Evolutionary conservation across 73 alveolate species (phyloP).

Genomic region (Symbiodinium pilosum): DNA sequence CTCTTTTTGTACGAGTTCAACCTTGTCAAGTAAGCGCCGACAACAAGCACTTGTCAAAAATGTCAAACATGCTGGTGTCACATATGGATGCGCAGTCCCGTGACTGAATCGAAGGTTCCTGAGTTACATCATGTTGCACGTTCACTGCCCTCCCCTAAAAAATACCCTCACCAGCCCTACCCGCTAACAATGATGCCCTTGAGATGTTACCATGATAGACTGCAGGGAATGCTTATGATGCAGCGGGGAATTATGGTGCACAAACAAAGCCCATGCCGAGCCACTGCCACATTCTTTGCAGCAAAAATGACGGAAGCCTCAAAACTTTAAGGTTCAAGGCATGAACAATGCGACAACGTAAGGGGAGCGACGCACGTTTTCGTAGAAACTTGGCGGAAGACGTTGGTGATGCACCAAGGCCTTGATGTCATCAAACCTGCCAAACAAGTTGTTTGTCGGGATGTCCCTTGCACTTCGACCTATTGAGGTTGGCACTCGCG

Average conservation of each 20-base stretch:
- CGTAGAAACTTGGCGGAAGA: neutral
- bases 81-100: slow-evolving; percentile 68
- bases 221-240: too few relatives aligned
- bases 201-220: too few relatives aligned
- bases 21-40: neutral
- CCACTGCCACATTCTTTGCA: slow-evolving; percentile 39
- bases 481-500: slow-evolving; percentile 11
- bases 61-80: neutral
- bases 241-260: too few relatives aligned
- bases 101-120: slow-evolving; percentile 67
- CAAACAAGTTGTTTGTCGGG: neutral
- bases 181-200: too few relatives aligned
- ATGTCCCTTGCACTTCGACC: too few relatives aligned
- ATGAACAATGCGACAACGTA: too few relatives aligned
- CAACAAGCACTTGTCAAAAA: neutral
- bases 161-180: too few relatives aligned
- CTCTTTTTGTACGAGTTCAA: slow-evolving; percentile 64
- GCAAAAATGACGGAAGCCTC: slow-evolving; percentile 58
- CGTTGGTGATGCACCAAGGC: slow-evolving; percentile 69
- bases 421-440: slow-evolving; percentile 52
- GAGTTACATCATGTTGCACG: too few relatives aligned
- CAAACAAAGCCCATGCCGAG: too few relatives aligned
- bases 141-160: too few relatives aligned
- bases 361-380: neutral
- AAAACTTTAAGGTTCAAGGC: too few relatives aligned